A percentile compares a stretch with the other conserved stretches of the same genome.
These are phyloP conservation scores for Alternaria dauci DNA, from an alignment of 2,329 filamentous ascomycete species.

Conservation along the genomic window DNA sequence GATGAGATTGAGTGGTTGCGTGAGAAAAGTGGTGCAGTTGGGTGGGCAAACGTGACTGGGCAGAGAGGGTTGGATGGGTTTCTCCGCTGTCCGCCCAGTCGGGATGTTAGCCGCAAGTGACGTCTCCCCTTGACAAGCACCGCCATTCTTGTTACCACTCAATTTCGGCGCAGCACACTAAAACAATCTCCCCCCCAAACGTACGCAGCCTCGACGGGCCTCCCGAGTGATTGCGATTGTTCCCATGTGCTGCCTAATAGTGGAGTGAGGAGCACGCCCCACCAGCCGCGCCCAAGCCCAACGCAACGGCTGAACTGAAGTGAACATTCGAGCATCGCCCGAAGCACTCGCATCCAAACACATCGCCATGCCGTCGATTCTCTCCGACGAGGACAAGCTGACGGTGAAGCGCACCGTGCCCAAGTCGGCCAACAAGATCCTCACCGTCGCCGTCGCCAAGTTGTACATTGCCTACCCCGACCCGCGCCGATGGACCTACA, in stretches of 20 bases:
- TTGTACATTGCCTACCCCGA: conserved; percentile 94
- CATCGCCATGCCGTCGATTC: conserved; percentile 66
- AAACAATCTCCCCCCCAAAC: conserved; percentile 3
- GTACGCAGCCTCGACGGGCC: conserved; percentile 13
- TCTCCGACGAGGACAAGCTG: conserved; percentile 94
- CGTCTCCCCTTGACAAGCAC: conserved; percentile 31
- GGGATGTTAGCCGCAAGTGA: conserved; percentile 31
- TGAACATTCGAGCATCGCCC: conserved; percentile 15
- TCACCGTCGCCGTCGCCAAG: conserved; percentile 89
- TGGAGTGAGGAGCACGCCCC: conserved; percentile 32
- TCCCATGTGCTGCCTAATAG: conserved; percentile 43
- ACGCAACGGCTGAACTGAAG: conserved; percentile 19
- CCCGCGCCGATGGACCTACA: conserved; percentile 88
- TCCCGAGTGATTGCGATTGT: conserved; percentile 19
- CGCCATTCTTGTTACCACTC: conserved; percentile 25
- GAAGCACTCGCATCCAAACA: conserved; percentile 9
- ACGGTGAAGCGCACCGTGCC: conserved; percentile 94
- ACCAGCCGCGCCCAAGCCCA: conserved; percentile 30
- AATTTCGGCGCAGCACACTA: conserved; percentile 25
- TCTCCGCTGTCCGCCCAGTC: conserved; percentile 29
- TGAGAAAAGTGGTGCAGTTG: not conserved
- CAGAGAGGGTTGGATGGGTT: conserved; percentile 6
- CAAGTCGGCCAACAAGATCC: conserved; percentile 96
- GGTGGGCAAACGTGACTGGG: too few species aligned
- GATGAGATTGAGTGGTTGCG: not conserved